Evolutionary conservation across 768 basidiomycete genomes (phyloP), one percentile per base, ranked within the genome.

Genomic region (Mycena polygramma): DNA sequence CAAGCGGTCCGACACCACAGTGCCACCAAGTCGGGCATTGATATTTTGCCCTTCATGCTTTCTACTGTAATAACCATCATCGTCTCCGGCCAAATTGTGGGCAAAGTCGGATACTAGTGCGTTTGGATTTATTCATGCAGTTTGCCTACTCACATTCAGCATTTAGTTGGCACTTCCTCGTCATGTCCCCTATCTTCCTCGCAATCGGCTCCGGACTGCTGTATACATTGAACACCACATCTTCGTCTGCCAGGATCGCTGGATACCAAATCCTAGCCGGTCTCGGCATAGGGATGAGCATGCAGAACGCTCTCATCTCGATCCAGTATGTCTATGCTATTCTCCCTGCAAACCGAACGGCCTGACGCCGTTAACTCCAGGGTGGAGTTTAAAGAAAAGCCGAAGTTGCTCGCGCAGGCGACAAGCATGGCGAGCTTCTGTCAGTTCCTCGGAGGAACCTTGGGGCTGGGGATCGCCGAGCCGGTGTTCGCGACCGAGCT

Each of bases 111-210:
- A 36, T 58, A 58, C 57, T 58, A 58, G 45, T 46, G 45, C 45
- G 45, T 46, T 6, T 30, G 6, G 3, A 30, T 2, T 30, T 30
- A 30, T 3, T 30, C 2, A 6, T 30, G 30, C 30, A 2, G 30
- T 30, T 30, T 3, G 6, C 30, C 30, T 30, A 30, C 30, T 30
- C 30, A 30, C 30, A 30, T 30, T 6, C 30, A 30, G 30, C 30
- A 30, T 3, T 30, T 30, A 30, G 45, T 19, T 58, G 36, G 36
- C 76, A 20, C 72, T 74, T 63, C 79, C 71, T 67, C 77, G 26
- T 57, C 63, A 10, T 20, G 19, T 39, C 39, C 8, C 63, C 63
- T 2, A 15, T 41, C 26, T 65, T 65, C 43, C 52, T 65, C 39
- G 63, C 54, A 9, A n/a, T 60, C 35, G 66, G 45, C 37, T 43